Conservation (phyloP, 2,329 filamentous ascomycete genomes). For the Alternaria ethzedia region DNA sequence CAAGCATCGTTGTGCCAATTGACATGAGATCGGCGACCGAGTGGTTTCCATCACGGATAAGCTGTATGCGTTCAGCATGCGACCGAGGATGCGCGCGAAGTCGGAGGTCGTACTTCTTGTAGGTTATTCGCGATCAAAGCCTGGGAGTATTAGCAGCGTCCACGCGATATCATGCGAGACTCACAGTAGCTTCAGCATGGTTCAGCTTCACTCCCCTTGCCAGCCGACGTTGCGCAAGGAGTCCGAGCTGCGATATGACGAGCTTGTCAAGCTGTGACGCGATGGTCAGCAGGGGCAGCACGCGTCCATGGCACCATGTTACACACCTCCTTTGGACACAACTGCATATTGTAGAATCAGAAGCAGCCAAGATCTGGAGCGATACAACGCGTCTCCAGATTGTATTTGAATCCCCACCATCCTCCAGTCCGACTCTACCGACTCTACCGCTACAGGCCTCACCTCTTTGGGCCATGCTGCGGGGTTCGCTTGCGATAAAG, state of each 20-base stretch:
- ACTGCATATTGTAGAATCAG: slow-evolving; percentile 35
- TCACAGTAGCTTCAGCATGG: slow-evolving; percentile 83
- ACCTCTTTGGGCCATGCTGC: slow-evolving; percentile 11
- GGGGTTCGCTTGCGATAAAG: slow-evolving; percentile 19
- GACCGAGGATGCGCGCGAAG: slow-evolving; percentile 3
- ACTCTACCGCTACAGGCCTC: not conserved
- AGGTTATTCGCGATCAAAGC: slow-evolving; percentile 86
- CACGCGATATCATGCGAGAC: slow-evolving; percentile 7
- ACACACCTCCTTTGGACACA: slow-evolving; percentile 49
- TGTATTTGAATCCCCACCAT: not conserved
- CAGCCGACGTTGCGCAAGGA: slow-evolving; percentile 84
- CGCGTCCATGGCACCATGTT: not conserved
- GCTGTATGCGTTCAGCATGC: slow-evolving; percentile 54
- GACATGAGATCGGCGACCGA: slow-evolving; percentile 92
- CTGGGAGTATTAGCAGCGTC: slow-evolving; percentile 52
- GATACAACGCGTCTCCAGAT: not conserved
- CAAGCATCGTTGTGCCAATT: slow-evolving; percentile 89
- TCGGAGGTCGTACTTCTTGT: slow-evolving; percentile 69
- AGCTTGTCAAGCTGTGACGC: slow-evolving; percentile 86
- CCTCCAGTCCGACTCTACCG: not conserved
- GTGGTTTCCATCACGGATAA: slow-evolving; percentile 95
- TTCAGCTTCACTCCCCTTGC: slow-evolving; percentile 89
- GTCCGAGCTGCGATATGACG: slow-evolving; percentile 85
- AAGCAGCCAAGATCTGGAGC: not conserved
- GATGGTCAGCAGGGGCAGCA: slow-evolving; percentile 29